These are phyloP conservation scores for Globisporangium perplexum DNA, from an alignment of 352 stramenopile species.

Conservation along the genomic window DNA sequence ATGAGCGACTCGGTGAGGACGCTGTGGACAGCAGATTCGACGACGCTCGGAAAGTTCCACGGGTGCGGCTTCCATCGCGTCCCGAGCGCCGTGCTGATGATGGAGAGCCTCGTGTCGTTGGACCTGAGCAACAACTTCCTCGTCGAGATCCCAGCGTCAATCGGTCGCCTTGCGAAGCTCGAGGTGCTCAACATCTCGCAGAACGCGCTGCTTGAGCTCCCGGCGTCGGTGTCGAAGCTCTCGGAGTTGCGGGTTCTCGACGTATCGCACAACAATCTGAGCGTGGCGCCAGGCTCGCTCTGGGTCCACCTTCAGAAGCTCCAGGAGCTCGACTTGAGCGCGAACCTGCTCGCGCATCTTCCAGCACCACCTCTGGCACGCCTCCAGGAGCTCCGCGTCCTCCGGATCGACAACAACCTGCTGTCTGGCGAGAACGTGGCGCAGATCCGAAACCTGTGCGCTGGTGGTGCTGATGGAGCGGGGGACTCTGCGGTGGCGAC, in stretches of 20 bases:
- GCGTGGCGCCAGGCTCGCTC: slow-evolving; percentile 14
- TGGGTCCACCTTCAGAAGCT: slow-evolving; percentile 27
- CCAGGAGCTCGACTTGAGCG: slow-evolving; percentile 29
- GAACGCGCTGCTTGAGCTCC: slow-evolving; percentile 45
- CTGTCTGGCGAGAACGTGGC: slow-evolving; percentile 14
- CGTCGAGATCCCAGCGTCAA: slow-evolving; percentile 28
- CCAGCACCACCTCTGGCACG: slow-evolving; percentile 6
- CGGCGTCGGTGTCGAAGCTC: slow-evolving; percentile 22
- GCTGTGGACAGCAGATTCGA: not conserved
- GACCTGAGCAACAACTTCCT: slow-evolving; percentile 50
- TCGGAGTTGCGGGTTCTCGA: slow-evolving; percentile 27
- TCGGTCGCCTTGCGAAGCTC: slow-evolving; percentile 31
- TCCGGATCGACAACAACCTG: slow-evolving; percentile 26
- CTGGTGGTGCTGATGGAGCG: not conserved
- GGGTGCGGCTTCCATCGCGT: slow-evolving; percentile 15
- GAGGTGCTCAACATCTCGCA: slow-evolving; percentile 45
- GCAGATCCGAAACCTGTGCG: slow-evolving; percentile 6
- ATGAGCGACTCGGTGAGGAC: slow-evolving; percentile 11
- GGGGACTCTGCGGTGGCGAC: not conserved
- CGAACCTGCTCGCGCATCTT: slow-evolving; percentile 9
- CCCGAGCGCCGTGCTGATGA: slow-evolving; percentile 32
- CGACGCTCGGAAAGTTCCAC: slow-evolving; percentile 3
- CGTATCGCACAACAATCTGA: slow-evolving; percentile 61
- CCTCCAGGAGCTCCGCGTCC: slow-evolving; percentile 7
- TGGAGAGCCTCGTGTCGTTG: slow-evolving; percentile 25